Evolutionary conservation across 257 asterid species (phyloP), one percentile per base, ranked within the genome.

Genomic region (Gentiana straminea): DNA sequence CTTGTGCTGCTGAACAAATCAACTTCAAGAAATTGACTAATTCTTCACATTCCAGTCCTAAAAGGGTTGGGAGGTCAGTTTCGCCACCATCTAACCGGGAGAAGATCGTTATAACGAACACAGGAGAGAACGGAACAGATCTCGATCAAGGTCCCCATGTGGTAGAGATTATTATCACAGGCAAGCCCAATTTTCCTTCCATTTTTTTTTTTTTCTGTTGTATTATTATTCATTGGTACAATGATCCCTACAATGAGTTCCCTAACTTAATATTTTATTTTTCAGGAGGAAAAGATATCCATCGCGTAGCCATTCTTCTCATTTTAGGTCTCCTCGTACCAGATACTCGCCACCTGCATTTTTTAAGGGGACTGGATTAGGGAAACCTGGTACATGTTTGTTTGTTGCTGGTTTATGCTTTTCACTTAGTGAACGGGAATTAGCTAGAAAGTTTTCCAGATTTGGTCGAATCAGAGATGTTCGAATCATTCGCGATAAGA

Each of bases 391-490:
- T 33, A 62, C 57, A 35, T 52, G 63, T 48, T 41, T 72, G 35
- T 63, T 67, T 63, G 57, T 67, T 49, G 77, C 70, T 9, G 73
- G 73, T 33, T 62, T 72, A 11, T 5, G 64, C 8, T 63, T 62
- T 52, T 53, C 38, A 1, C 67, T 70, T 13, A 67, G 66, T 32
- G 73, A 72, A 72, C 58, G 64, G 54, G 73, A 72, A 58, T 54
- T 72, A 10, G 58, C 54, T 53, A 59, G 62, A 51, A 72, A 72
- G 63, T 72, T 72, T 48, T 72, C 73, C 41, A 45, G 53, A 55
- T 72, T 52, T 69, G 74, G 74, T 24, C 39, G 13, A 2, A 69
- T 69, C 11, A 47, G 50, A 7, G 59, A 63, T 38, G 65, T 63
- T 38, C 69, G 66, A 11, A 49, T 69, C 33, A 64, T 72, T 34